Conservation (phyloP, 2,329 filamentous ascomycete genomes). For the Aspergillus brunneoviolaceus region DNA sequence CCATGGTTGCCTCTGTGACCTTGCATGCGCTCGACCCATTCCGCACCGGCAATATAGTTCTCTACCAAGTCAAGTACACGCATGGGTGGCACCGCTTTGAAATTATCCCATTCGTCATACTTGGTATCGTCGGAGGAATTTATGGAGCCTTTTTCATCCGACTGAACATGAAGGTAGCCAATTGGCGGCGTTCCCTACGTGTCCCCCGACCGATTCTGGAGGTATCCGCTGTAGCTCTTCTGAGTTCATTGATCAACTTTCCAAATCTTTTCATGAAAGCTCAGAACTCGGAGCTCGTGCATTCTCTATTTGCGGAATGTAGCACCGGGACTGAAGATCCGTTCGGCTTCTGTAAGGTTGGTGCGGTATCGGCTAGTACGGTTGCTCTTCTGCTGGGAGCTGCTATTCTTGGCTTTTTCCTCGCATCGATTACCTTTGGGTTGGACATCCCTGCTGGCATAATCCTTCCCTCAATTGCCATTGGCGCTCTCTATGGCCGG, state of each 20-base stretch:
- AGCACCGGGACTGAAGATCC: conserved; percentile 69
- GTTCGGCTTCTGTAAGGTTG: conserved; percentile 86
- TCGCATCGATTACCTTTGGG: conserved; percentile 87
- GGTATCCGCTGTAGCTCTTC: conserved; percentile 72
- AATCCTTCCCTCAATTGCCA: conserved; percentile 92
- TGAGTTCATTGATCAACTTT: conserved; percentile 89
- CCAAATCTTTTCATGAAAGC: conserved; percentile 96
- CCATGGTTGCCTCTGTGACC: conserved; percentile 96
- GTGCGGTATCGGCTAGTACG: conserved; percentile 76
- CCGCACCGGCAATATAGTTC: conserved; percentile 87
- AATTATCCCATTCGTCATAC: conserved; percentile 78
- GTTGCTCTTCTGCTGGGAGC: conserved; percentile 81
- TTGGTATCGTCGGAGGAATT: conserved; percentile 87
- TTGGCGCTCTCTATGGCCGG: conserved; percentile 85
- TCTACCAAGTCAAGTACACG: conserved; percentile 94
- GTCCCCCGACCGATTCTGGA: conserved; percentile 75
- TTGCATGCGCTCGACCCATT: conserved; percentile 93
- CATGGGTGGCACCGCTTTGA: conserved; percentile 94
- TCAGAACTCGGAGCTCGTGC: conserved; percentile 86
- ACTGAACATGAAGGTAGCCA: conserved; percentile 81
- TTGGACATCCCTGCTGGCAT: conserved; percentile 93
- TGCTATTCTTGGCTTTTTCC: conserved; percentile 76
- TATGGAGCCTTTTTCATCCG: conserved; percentile 96
- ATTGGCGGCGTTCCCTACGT: conserved; percentile 71
- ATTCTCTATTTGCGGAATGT: conserved; percentile 89